Percentiles rank a stretch among this genome's conserved stretches.
These are phyloP conservation scores for Tephrocybe sp. DNA, from an alignment of 768 basidiomycete genomes.

Conservation along the genomic window DNA sequence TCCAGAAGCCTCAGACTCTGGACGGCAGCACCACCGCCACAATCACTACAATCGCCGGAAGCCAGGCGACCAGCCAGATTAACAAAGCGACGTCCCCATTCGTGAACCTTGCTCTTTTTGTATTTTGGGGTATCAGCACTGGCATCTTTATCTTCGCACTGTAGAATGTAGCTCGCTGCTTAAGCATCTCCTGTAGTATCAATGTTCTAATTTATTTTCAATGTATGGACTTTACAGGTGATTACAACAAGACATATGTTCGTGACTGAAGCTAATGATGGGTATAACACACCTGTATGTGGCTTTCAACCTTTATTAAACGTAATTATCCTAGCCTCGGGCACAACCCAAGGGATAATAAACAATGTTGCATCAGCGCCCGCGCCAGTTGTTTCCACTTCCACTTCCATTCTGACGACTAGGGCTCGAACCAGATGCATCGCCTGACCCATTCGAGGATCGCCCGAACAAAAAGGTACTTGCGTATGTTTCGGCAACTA, in stretches of 20 bases:
- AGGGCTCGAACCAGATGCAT: conserved; percentile 12
- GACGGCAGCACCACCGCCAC: neutral
- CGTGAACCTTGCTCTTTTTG: neutral
- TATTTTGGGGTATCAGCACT: conserved; percentile 1
- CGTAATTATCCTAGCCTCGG: neutral
- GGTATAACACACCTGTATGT: neutral
- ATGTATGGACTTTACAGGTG: neutral
- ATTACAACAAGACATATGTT: neutral
- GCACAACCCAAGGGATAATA: neutral
- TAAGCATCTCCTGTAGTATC: neutral
- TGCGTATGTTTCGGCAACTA: conserved; percentile 69
- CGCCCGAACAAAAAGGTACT: conserved; percentile 66
- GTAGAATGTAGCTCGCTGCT: neutral
- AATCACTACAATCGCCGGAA: neutral
- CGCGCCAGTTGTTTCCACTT: conserved; percentile 8
- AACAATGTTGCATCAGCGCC: conserved; percentile 5
- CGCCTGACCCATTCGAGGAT: conserved; percentile 21
- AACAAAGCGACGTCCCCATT: neutral
- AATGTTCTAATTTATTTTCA: neutral
- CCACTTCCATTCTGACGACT: conserved; percentile 6
- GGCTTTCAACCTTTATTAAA: neutral
- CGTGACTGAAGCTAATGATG: neutral
- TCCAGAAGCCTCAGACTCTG: neutral
- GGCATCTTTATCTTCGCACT: neutral
- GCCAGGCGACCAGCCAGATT: neutral